Base-by-base conservation (phyloP, 2,329 filamentous ascomycete species). In the Phialocephala sp. region DNA sequence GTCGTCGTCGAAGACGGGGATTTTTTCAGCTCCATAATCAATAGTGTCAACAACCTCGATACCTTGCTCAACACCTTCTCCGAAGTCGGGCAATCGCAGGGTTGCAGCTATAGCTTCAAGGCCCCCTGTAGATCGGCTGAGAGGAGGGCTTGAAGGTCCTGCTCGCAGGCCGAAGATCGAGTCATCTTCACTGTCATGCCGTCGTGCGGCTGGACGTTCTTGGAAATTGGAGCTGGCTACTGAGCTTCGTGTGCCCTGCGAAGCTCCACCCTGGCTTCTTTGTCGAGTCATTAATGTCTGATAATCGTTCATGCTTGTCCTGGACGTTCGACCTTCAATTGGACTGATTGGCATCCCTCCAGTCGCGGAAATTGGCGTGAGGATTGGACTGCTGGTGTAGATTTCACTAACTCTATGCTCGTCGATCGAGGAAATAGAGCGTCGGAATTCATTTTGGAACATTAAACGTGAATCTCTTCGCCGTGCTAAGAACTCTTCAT, bases 401-500 rank as follows among this genome's bases (percentile, higher is more conserved):
- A 57, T 20, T 14, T 67, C 63, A 43, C 59, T 66, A n/a, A 64
- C 64, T 39, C 62, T 64, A 18, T 67, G 56, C 39, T 73, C 73
- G n/a, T 73, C 71, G 22, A 72, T 70, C 2, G 71, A 73, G 24
- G 66, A 64, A 14, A 67, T 60, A 1, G 71, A 72, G 43, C 67
- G 66, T 39, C 70, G 66, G 3, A 74, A 27, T 55, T 75, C 72
- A 27, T 72, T 66, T 27, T 71, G 68, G 45, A 74, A 74, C 12
- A 69, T 41, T 8, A 74, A 39, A 37, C 70, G 66, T 37, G 72
- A 74, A 37, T 68, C 68, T 27, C 70, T 66, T 43, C 73, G 62
- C 50, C 71, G 68, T 47, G 72, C 73, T 8, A 75, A 45, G 20
- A 72, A 75, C 39, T 74, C 69, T 15, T 75, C 73, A 65, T 76